Percentiles rank a stretch among this genome's conserved stretches.
Conservation (phyloP, 495 filamentous ascomycete genomes). For the Aspergillus cristatus region DNA sequence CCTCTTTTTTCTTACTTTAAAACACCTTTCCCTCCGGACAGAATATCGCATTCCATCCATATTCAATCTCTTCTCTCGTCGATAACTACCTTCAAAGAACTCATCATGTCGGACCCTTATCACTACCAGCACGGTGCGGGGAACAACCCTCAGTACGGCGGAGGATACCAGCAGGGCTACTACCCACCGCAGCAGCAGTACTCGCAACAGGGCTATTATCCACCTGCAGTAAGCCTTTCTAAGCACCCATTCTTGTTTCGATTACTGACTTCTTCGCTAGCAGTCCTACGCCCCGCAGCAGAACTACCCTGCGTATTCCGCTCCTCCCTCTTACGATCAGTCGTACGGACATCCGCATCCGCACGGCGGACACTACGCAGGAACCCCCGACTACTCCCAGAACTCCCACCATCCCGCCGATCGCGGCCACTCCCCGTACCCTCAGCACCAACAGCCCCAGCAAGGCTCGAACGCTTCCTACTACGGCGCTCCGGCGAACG, state of each 20-base stretch:
- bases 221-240: constrained; percentile 14
- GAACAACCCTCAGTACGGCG: constrained; percentile 3
- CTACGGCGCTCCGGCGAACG: constrained; percentile 9
- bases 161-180: constrained; percentile 12
- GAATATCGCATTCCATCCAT: no score
- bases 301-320: constrained; percentile 9
- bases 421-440: constrained; percentile 23
- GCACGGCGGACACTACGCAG: no score
- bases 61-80: no score
- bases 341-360: no score
- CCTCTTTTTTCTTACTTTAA: no score
- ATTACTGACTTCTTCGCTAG: background rate
- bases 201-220: constrained; percentile 22
- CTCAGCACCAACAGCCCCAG: constrained; percentile 18
- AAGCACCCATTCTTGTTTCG: background rate
- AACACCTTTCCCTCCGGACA: no score
- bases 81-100: no score
- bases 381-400: constrained; percentile 10
- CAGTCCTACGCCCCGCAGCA: constrained; percentile 14
- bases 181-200: constrained; percentile 16
- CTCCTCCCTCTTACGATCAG: constrained; percentile 14
- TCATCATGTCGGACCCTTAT: constrained; percentile 13
- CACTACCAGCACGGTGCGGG: constrained; percentile 5
- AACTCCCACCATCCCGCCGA: constrained; percentile 14
- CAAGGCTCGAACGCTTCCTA: constrained; percentile 20